phyloP scores from a whole-genome alignment of 2,329 filamentous ascomycete species.

The Cordyceps farinosa region DNA sequence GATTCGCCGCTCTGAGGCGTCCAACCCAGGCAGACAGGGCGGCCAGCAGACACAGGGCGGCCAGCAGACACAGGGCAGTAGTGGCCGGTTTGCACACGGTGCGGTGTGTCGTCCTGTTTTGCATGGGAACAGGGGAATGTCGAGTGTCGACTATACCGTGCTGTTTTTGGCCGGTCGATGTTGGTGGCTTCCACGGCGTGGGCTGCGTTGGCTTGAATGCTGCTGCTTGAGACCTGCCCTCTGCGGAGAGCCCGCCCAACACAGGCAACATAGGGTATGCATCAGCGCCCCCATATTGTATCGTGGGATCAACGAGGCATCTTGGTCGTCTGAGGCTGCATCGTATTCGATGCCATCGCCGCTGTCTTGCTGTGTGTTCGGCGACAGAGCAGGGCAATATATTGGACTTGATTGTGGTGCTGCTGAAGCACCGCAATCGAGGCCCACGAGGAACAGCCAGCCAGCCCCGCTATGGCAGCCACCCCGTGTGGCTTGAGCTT shows the following conservation, averaged over 20 bases:
- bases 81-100: background rate
- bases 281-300: background rate
- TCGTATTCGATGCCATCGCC: background rate
- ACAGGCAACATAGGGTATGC: background rate
- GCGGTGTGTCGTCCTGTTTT: background rate
- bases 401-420: constrained; percentile 1
- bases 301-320: background rate
- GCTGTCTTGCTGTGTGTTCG: background rate
- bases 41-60: background rate
- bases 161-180: background rate
- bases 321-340: background rate
- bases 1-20: constrained; percentile 2
- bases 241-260: background rate
- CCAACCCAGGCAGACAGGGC: background rate
- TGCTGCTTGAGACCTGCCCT: background rate
- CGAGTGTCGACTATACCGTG: background rate
- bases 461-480: background rate
- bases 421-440: background rate
- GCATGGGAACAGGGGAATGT: background rate
- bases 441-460: background rate
- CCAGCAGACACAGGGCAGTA: background rate
- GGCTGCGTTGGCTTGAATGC: background rate
- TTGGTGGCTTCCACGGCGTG: background rate
- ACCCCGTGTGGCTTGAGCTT: background rate
- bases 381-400: background rate